Base-by-base conservation (phyloP, 331 rosid species). In the Telfairia occidentalis region DNA sequence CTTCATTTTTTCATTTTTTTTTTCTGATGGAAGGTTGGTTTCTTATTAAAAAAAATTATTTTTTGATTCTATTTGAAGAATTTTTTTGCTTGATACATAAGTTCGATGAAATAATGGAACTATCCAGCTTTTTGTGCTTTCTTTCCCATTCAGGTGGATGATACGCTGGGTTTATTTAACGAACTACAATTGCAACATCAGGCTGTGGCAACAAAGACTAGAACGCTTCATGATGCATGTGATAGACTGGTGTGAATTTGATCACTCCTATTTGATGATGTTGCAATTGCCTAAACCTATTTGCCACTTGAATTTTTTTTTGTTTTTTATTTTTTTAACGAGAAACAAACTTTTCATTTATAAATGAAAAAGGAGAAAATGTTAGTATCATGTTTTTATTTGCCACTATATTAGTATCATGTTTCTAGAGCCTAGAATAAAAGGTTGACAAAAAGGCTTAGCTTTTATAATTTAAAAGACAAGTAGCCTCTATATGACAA, bases 221-320 rank as follows among this genome's bases (percentile, higher is more conserved):
- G 90, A 87, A 95, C 99, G 1, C 97, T 95, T 71, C 99, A 95
- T 71, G 99, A 92, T 83, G 99, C 99, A 5, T 95, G 99, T 65
- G 99, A 95, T 40, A 80, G 96, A 76, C 66, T 95, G 94, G 99
- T 92, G 64, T 58, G 87, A 28, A 77, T 82, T 32, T 81, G 75
- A 67, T 78, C 72, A 73, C 77, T 77, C 21, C 3, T 7, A 13
- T 23, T 45, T 66, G 40, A 58, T 53, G 19, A n/a, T 72, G 64
- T 65, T 78, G 54, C 45, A 63, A 34, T 79, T 74, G 10, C 59
- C 24, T 19, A 49, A 16, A 37, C 16, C 18, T 49, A 24, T 52
- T 74, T 35, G 50, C 49, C 12, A 57, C 26, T 74, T n/a, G n/a
- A n/a, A n/a, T n/a, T n/a, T n/a, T n/a, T n/a, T n/a, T n/a, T n/a